Percentiles rank a stretch among this genome's conserved stretches.
Conservation (phyloP, 1,284 basidiomycete species). For the Boletus smithii region DNA sequence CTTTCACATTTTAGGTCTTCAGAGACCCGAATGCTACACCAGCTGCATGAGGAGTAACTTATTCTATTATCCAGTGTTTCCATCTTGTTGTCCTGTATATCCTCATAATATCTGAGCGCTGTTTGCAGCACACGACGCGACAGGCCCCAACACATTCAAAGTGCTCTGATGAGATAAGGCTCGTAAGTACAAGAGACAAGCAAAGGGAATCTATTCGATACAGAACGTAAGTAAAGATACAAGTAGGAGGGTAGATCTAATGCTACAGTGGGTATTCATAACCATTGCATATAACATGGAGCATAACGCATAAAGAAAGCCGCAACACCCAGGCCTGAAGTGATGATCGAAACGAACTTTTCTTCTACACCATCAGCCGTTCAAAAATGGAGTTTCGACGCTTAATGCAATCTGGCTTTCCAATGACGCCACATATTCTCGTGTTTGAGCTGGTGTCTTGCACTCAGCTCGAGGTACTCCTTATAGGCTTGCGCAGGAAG, state of each 20-base stretch:
- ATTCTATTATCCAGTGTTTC: constrained; percentile 21
- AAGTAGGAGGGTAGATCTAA: constrained; percentile 14
- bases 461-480: constrained; percentile 50
- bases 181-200: not conserved
- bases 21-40: constrained; percentile 65
- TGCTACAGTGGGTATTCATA: constrained; percentile 26
- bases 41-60: constrained; percentile 42
- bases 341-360: not conserved
- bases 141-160: not conserved
- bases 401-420: constrained; percentile 35
- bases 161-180: not conserved
- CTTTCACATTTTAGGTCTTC: constrained; percentile 50
- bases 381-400: not conserved
- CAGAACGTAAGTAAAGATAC: constrained; percentile 26
- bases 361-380: not conserved
- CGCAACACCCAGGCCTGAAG: not conserved
- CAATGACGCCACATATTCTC: constrained; percentile 53
- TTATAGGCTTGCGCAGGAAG: constrained; percentile 52
- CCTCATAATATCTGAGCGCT: constrained; percentile 7
- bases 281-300: constrained; percentile 2
- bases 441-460: constrained; percentile 46
- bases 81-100: constrained; percentile 12
- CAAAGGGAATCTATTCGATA: constrained; percentile 17
- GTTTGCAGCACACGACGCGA: not conserved
- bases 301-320: constrained; percentile 5